These are phyloP conservation scores for Polychytrium aggregatum DNA, from an alignment of 192 early-diverging fungal species.

Conservation along the genomic window DNA sequence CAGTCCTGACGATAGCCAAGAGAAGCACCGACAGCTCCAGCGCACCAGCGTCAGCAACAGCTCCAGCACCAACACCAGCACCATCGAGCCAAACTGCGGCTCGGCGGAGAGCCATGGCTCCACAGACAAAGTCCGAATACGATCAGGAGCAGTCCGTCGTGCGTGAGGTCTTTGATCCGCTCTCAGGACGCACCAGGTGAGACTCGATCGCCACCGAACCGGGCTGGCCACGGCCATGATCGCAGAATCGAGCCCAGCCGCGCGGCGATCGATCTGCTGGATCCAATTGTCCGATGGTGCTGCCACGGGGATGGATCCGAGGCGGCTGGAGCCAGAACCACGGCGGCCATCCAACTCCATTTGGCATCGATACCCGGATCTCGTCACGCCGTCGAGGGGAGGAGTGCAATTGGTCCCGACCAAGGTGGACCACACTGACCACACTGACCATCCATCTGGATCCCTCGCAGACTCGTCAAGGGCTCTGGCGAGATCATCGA, in stretches of 20 bases:
- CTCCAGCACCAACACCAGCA: constrained; percentile 1
- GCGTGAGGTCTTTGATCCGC: constrained; percentile 30
- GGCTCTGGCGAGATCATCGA: constrained; percentile 42
- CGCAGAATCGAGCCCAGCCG: too few species aligned
- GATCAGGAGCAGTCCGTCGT: constrained; percentile 27
- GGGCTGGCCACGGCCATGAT: too few species aligned
- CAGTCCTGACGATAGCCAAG: not conserved
- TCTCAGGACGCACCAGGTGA: constrained; percentile 36
- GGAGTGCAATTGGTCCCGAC: too few species aligned
- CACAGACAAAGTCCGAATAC: constrained; percentile 33
- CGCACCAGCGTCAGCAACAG: not conserved
- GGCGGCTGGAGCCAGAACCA: too few species aligned
- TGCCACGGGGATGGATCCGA: too few species aligned
- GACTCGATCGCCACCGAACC: too few species aligned
- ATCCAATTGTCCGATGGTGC: too few species aligned
- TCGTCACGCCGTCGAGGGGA: too few species aligned
- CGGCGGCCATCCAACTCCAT: too few species aligned
- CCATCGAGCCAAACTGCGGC: not conserved
- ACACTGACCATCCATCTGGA: constrained; percentile 1
- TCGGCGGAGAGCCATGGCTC: constrained; percentile 13
- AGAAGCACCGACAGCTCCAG: not conserved
- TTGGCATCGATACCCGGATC: too few species aligned
- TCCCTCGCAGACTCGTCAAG: constrained; percentile 24
- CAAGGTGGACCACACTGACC: too few species aligned
- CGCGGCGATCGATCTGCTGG: too few species aligned